phyloP scores from a whole-genome alignment of 805 yeast species.

The Barnettozyma vustinii region DNA sequence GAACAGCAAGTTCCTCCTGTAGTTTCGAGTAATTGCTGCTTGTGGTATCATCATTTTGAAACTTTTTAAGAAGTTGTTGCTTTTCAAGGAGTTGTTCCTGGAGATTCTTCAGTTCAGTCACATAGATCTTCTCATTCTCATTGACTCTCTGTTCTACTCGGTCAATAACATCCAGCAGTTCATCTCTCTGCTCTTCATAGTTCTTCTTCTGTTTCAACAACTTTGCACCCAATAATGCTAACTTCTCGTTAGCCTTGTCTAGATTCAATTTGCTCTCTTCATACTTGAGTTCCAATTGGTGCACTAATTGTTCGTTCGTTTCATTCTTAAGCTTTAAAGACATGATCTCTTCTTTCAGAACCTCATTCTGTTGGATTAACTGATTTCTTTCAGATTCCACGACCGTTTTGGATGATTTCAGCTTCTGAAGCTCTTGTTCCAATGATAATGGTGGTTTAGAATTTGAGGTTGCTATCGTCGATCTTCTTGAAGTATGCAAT shows the following conservation, averaged over 20 bases:
- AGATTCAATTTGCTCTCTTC: conserved; percentile 6
- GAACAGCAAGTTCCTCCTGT: conserved; percentile 27
- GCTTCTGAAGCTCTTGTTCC: conserved; percentile 19
- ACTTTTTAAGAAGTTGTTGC: conserved; percentile 3
- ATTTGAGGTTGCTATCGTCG: conserved; percentile 5
- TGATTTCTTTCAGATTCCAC: conserved; percentile 29
- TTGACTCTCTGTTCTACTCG: conserved; percentile 48
- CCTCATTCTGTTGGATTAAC: conserved; percentile 36
- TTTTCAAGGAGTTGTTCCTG: conserved; percentile 25
- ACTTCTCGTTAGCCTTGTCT: conserved; percentile 17
- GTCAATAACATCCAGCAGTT: conserved; percentile 53
- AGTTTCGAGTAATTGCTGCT: neutral
- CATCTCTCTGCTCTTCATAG: conserved; percentile 50
- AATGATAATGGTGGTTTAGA: conserved; percentile 2
- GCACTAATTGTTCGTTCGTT: conserved; percentile 10
- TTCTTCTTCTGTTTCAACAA: conserved; percentile 40
- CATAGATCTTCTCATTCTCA: conserved; percentile 47
- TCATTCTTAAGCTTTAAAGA: conserved; percentile 1
- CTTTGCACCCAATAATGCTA: conserved; percentile 33
- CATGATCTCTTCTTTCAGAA: conserved; percentile 24
- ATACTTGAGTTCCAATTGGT: conserved; percentile 12
- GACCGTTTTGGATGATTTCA: conserved; percentile 15
- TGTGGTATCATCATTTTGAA: neutral
- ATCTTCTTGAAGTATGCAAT: neutral
- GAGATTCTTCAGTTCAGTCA: conserved; percentile 38